Base-by-base conservation (phyloP, 2,329 filamentous ascomycete species). In the Penicillium sp. region DNA sequence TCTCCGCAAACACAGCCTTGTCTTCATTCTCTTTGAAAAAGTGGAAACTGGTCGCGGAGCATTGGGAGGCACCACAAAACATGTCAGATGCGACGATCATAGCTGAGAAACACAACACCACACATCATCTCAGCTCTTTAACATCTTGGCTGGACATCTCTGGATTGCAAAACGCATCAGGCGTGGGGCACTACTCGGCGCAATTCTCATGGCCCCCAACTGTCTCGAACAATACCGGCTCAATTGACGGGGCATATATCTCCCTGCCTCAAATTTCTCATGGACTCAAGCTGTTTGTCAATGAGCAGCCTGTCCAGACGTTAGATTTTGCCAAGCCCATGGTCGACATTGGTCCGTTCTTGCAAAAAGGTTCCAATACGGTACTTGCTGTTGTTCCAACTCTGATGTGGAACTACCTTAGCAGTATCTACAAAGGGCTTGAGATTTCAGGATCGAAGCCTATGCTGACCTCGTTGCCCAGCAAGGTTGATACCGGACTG, bases 1-100 rank as follows among this genome's bases (percentile, higher is more conserved):
- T 55, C 66, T 27, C 43, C 13, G 30, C 43, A 30, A 63, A 57
- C 17, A 24, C 18, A 7, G 15, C n/a, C n/a, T 33, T 21, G 17
- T 21, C 33, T 12, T 21, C 33, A 7, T 36, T 36, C 9, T 12
- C 33, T 47, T 62, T 76, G 1, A 54, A 48, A 3, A 64, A 66
- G 26, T 78, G 74, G 75, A 66, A 61, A 1, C 54, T 77, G 1
- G 61, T 54, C 1, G 61, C 71, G 10, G 73, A 77, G 54, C 66
- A 69, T 52, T 78, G 75, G 75, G 59, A 61, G 6, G 65, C 73
- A 5, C 72, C 73, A 0, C 33, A 58, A 5, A 60, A 77, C 46
- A 51, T 72, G 8, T 69, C 55, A 30, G 50, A 68, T 27, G 49
- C 63, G 7, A 37, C 36, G 4, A 26, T 36, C 29, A 39, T 29